Evolutionary conservation across 306 rosid species (phyloP).

Genomic region (Herpetospermum pedunculosum): DNA sequence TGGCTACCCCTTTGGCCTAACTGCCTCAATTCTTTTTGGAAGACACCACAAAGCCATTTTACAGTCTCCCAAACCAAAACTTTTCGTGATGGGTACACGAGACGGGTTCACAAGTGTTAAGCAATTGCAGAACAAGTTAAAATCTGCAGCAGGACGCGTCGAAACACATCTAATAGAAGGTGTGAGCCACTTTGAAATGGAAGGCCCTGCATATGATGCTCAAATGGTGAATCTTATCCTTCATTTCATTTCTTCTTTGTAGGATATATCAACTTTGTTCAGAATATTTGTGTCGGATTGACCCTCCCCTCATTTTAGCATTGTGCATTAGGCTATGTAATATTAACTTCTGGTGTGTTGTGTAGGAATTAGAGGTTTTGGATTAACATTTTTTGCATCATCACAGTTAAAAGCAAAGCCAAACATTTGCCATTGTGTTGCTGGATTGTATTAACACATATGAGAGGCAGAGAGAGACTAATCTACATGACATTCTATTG

Average conservation of each 20-base stretch:
- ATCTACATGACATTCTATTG: conserved; percentile 5
- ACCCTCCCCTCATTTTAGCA: background rate
- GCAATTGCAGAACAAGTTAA: conserved; percentile 67
- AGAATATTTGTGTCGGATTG: background rate
- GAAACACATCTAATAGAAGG: conserved; percentile 74
- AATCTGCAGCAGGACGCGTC: conserved; percentile 46
- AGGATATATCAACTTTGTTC: conserved; percentile 10
- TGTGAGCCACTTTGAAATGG: conserved; percentile 82
- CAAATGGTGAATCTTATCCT: conserved; percentile 62
- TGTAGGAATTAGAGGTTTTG: background rate
- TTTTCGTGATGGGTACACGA: conserved; percentile 80
- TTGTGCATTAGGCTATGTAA: background rate
- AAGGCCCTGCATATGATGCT: conserved; percentile 70
- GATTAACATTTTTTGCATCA: background rate
- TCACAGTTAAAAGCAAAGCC: background rate
- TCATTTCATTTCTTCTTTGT: conserved; percentile 41
- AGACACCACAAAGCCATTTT: conserved; percentile 70
- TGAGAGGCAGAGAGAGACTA: background rate
- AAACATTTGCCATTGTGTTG: background rate
- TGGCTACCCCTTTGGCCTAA: conserved; percentile 91
- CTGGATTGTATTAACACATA: background rate
- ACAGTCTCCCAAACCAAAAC: conserved; percentile 60
- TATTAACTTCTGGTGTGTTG: background rate
- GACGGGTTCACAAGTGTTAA: conserved; percentile 85
- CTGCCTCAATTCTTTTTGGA: conserved; percentile 81